Evolutionary conservation across 2,329 filamentous ascomycete species (phyloP), one percentile per base, ranked within the genome.

Genomic region (Colletotrichum gigasporum): DNA sequence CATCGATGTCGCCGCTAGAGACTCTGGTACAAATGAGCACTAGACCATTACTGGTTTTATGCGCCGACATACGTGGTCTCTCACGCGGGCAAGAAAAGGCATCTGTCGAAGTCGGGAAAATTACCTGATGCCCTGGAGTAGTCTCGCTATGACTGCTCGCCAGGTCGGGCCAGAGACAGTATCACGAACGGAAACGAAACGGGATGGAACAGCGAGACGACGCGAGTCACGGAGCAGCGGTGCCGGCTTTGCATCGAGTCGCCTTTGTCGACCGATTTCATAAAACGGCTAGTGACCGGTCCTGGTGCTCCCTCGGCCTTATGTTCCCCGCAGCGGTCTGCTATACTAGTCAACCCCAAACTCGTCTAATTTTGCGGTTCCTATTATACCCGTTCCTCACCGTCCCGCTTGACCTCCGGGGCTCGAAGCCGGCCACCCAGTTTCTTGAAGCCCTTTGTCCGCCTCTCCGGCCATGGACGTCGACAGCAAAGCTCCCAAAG

Each of bases 331-430:
- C 56, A 54, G 42, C 56, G 48, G 42, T 44, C 48, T 16, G 18
- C 24, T 45, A 63, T 16, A 22, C 24, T 45, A 63, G 55, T 54
- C 39, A 53, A 60, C 32, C 55, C 47, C 47, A 53, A 60, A 48
- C 39, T 63, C 41, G 34, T 39, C 55, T 53, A 39, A 47, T 53
- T 53, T 61, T 44, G 28, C 56, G 48, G 42, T 54, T 61, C 45
- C 30, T 50, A 8, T 64, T 51, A 9, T 48, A 35, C 26, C 56
- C 28, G 54, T 63, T 18, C 20, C 26, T 14, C 12, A 55, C 10
- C 52, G 20, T 55, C 12, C 24, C 47, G 26, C 54, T 53, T 41
- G 39, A 22, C 45, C 47, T 63, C 47, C 24, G 55, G 16, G 39
- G 45, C 30, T 47, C 41, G 35, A 16, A 26, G 24, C 30, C 60